These are phyloP conservation scores for Brassica nigra DNA, from an alignment of 345 rosid species.

Conservation along the genomic window DNA sequence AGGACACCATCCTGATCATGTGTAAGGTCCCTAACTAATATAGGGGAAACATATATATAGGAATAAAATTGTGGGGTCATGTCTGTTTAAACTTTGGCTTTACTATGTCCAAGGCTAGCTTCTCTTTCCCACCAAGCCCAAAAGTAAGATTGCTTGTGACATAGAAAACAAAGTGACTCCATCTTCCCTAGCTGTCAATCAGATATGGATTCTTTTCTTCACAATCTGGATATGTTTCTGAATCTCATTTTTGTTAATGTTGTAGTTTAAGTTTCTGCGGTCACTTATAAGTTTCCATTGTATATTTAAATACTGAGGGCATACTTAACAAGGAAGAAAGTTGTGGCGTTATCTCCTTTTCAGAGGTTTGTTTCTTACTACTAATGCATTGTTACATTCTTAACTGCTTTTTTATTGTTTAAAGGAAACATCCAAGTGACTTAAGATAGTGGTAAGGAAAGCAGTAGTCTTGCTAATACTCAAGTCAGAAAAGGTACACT, in stretches of 20 bases:
- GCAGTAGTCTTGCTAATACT: constrained; percentile 34
- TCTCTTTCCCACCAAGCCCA: constrained; percentile 43
- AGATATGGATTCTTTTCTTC: constrained; percentile 33
- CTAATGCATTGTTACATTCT: constrained; percentile 27
- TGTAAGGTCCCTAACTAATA: constrained; percentile 45
- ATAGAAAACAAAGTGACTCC: constrained; percentile 32
- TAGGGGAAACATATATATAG: constrained; percentile 30
- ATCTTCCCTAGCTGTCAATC: constrained; percentile 36
- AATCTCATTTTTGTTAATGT: neutral
- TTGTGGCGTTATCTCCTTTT: constrained; percentile 23
- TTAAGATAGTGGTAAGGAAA: constrained; percentile 40
- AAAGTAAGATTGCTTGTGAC: constrained; percentile 44
- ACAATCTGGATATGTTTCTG: constrained; percentile 27
- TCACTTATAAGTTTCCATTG: no score
- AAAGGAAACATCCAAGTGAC: constrained; percentile 29
- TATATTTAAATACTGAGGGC: neutral
- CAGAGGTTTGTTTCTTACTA: constrained; percentile 23
- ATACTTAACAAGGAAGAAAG: constrained; percentile 40
- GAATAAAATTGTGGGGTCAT: constrained; percentile 31
- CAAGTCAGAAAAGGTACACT: constrained; percentile 40
- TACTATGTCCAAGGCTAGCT: constrained; percentile 37
- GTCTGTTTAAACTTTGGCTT: constrained; percentile 38
- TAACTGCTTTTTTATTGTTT: constrained; percentile 28
- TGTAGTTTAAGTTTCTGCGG: no score
- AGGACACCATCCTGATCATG: constrained; percentile 40